These are phyloP conservation scores for Dioscorea zingiberensis DNA, from an alignment of 106 monocot species.

Conservation along the genomic window DNA sequence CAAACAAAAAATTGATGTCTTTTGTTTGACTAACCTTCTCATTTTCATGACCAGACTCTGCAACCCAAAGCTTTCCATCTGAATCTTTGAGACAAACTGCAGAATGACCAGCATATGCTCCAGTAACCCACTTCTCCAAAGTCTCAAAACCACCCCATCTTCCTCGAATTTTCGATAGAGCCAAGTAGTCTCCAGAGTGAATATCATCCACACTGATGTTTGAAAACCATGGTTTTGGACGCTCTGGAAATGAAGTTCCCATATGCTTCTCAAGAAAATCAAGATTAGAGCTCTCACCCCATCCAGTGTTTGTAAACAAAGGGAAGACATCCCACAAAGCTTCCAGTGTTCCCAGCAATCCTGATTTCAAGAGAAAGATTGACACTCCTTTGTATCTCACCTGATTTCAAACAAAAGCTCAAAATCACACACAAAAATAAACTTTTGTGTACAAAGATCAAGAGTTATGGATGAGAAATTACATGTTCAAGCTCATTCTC, in stretches of 20 bases:
- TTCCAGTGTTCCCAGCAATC: slow-evolving; percentile 79
- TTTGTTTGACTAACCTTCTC: slow-evolving; percentile 48
- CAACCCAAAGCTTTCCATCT: slow-evolving; percentile 95
- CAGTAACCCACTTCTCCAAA: slow-evolving; percentile 98
- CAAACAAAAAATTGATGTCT: too few species aligned
- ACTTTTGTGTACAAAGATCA: too few species aligned
- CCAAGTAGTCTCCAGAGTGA: slow-evolving; percentile 91
- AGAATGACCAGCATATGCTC: slow-evolving; percentile 86
- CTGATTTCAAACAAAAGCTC: slow-evolving; percentile 17
- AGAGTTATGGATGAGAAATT: not conserved
- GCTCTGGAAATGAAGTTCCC: slow-evolving; percentile 69
- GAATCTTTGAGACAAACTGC: slow-evolving; percentile 84
- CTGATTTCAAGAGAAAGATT: slow-evolving; percentile 82
- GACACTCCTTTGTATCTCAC: slow-evolving; percentile 74
- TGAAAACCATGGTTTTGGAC: slow-evolving; percentile 80
- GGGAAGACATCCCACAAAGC: slow-evolving; percentile 96
- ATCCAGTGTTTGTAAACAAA: slow-evolving; percentile 71
- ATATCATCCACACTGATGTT: slow-evolving; percentile 67
- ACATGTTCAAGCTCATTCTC: not conserved
- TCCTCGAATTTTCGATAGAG: slow-evolving; percentile 85
- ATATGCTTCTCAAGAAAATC: slow-evolving; percentile 89
- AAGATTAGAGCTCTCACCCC: slow-evolving; percentile 86
- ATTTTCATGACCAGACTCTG: slow-evolving; percentile 92
- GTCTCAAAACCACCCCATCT: slow-evolving; percentile 97
- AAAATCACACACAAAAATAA: too few species aligned